Base-by-base conservation (phyloP, 257 asterid genomes). In the Nicotiana tomentosiformis region DNA sequence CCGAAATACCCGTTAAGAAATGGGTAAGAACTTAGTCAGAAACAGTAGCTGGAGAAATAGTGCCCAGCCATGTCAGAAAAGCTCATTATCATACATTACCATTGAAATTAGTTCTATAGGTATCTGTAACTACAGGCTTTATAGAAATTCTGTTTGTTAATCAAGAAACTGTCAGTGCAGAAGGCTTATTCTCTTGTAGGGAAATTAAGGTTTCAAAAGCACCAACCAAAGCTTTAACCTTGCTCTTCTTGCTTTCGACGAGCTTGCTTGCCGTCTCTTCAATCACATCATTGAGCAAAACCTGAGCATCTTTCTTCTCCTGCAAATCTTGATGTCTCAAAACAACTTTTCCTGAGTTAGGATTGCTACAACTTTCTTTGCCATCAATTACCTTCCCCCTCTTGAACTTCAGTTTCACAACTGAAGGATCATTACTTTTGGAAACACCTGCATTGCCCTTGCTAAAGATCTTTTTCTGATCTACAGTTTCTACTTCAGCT, bases 211-310 rank as follows among this genome's bases (percentile, higher is more conserved):
- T 62, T 62, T 62, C 67, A 62, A 23, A 62, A 62, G 67, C 67
- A 10, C 67, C 67, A 62, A 62, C 93, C 86, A 88, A 84, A 16
- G 93, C 93, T 60, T 88, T 88, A 58, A 92, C 96, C 82, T 86
- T 89, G 61, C 93, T 88, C 83, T 89, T 90, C 89, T 90, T 86
- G 87, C 89, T 92, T 46, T 85, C 90, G 5, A 84, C 92, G 10
- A 92, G 89, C 79, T 87, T 90, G 51, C 89, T 92, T 43, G 89
- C 90, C 1, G 93, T 62, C 67, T 23, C 35, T 26, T 62, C 17
- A 4, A 62, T 62, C 67, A 62, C 33, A 62, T 23, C 9, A 46
- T 87, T 90, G 17, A 90, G 86, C 80, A 87, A 84, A 60, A 81
- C 84, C 37, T 78, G 88, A 15, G 56, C 89, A 43, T 83, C 88